A percentile compares a stretch with the other conserved stretches of the same genome.
These are phyloP conservation scores for Cryptosporidium muris DNA, from an alignment of 169 alveolate genomes.

Conservation along the genomic window DNA sequence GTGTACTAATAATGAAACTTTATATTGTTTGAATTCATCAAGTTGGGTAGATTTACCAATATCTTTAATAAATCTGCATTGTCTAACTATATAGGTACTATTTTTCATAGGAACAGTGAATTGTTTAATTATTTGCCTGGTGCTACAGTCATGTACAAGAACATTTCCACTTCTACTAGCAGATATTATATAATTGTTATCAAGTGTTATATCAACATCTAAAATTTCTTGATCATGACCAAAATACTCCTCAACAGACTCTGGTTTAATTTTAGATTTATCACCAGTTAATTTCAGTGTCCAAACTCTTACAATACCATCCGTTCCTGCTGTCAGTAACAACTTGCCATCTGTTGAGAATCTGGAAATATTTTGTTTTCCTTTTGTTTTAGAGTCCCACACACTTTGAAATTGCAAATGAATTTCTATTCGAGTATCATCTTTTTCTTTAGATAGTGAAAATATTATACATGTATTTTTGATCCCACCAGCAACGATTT, in stretches of 20 bases:
- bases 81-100: slow-evolving; percentile 48
- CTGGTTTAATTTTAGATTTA: slow-evolving; percentile 11
- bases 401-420: slow-evolving; percentile 58
- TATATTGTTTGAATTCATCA: slow-evolving; percentile 21
- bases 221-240: slow-evolving; percentile 61
- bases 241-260: slow-evolving; percentile 14
- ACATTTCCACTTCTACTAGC: slow-evolving; percentile 52
- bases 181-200: slow-evolving; percentile 33
- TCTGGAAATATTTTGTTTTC: slow-evolving; percentile 60
- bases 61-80: slow-evolving; percentile 48
- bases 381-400: slow-evolving; percentile 40
- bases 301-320: slow-evolving; percentile 43
- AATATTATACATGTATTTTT: slow-evolving; percentile 41
- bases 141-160: slow-evolving; percentile 24
- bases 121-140: slow-evolving; percentile 45
- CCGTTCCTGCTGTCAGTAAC: slow-evolving; percentile 63
- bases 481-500: slow-evolving; percentile 58
- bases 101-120: slow-evolving; percentile 53
- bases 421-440: slow-evolving; percentile 22
- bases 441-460: slow-evolving; percentile 10
- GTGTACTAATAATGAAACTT: slow-evolving; percentile 38
- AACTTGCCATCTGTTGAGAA: slow-evolving; percentile 53
- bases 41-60: slow-evolving; percentile 23
- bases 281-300: not conserved
- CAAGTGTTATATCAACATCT: slow-evolving; percentile 47